Conservation (phyloP, 768 basidiomycete species). For the Boletellus sp. region DNA sequence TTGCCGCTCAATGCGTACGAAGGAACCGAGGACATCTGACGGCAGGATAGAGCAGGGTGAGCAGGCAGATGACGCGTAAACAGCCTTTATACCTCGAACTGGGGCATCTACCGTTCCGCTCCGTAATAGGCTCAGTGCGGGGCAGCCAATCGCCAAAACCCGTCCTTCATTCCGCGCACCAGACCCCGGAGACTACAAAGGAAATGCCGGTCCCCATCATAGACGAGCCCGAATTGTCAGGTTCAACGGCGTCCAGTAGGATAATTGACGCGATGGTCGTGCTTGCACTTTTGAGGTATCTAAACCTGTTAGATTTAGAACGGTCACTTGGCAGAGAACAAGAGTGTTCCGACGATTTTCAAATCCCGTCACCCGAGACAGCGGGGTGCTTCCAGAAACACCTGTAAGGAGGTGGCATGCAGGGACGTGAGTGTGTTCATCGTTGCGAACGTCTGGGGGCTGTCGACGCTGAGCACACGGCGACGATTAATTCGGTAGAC, state of each 20-base stretch:
- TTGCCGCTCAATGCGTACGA: slow-evolving; percentile 16
- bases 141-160: slow-evolving; percentile 20
- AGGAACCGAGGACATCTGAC: slow-evolving; percentile 19
- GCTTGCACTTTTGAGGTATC: slow-evolving; percentile 1
- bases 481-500: background rate
- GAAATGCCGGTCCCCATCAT: background rate
- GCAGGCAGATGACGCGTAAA: background rate
- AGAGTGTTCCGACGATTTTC: background rate
- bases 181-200: background rate
- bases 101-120: background rate
- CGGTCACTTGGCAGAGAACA: slow-evolving; percentile 3
- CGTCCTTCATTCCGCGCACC: slow-evolving; percentile 2
- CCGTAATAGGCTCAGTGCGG: background rate
- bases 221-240: slow-evolving; percentile 13
- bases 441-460: no score
- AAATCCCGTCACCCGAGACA: background rate
- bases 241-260: slow-evolving; percentile 2
- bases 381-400: background rate
- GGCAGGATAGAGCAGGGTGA: background rate
- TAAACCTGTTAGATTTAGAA: background rate
- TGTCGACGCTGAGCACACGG: no score
- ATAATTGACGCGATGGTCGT: background rate
- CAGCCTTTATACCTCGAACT: slow-evolving; percentile 16
- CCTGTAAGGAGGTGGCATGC: background rate
- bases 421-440: background rate